Evolutionary conservation across 176 grass and related monocot species (phyloP).

Genomic region (Echinochloa phyllopogon): DNA sequence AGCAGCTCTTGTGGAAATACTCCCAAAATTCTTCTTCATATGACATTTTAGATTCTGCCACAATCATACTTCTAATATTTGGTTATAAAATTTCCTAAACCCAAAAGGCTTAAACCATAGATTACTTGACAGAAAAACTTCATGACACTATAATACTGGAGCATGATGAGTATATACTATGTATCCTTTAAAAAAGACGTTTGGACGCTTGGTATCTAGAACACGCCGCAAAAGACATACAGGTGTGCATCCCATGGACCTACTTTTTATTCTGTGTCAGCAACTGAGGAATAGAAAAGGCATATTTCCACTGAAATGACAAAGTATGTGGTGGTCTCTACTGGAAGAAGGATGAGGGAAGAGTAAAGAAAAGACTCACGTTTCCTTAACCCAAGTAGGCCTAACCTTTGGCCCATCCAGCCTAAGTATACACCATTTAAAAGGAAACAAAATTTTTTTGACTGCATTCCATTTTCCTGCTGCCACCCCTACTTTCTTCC

Average conservation of each 20-base stretch:
- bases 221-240: not conserved
- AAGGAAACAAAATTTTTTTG: not conserved
- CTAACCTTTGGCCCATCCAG: not conserved
- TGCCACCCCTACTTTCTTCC: not conserved
- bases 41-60: not conserved
- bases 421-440: not conserved
- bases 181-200: not conserved
- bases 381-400: not conserved
- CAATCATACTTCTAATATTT: conserved; percentile 4
- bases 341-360: not conserved
- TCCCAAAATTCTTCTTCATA: not conserved
- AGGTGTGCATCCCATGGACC: no score
- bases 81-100: not conserved
- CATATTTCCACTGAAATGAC: not conserved
- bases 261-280: no score
- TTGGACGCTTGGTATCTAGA: not conserved
- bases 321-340: not conserved
- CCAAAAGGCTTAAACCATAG: not conserved
- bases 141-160: not conserved
- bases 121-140: not conserved
- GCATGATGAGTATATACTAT: not conserved
- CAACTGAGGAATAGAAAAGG: no score
- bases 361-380: not conserved
- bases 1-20: conserved; percentile 3
- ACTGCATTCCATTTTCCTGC: not conserved